phyloP scores from a whole-genome alignment of 345 rosid genomes.

The Excoecaria cochinchinensis region DNA sequence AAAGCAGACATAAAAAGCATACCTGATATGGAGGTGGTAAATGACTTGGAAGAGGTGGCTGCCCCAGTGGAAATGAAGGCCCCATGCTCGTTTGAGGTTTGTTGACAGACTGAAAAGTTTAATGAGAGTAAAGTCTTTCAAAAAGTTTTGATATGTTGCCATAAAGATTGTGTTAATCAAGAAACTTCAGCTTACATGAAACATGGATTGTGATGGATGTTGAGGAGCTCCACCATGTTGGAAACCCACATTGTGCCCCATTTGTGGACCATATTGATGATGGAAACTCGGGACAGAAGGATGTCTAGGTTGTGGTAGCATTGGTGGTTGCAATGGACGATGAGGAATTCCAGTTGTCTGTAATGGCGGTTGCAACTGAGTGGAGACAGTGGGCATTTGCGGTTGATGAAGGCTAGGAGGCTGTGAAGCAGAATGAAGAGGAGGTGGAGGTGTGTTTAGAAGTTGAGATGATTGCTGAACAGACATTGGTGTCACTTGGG shows the following conservation, averaged over 20 bases:
- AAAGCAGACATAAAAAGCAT: constrained; percentile 11
- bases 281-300: constrained; percentile 49
- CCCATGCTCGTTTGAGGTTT: constrained; percentile 55
- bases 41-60: constrained; percentile 58
- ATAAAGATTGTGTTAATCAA: not conserved
- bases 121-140: constrained; percentile 22
- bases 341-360: constrained; percentile 55
- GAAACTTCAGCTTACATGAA: constrained; percentile 60
- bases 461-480: constrained; percentile 61
- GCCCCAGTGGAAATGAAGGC: constrained; percentile 68
- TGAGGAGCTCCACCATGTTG: constrained; percentile 71
- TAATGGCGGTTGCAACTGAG: constrained; percentile 68
- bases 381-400: constrained; percentile 51
- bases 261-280: constrained; percentile 63
- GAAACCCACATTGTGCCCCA: constrained; percentile 65
- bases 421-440: constrained; percentile 65
- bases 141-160: constrained; percentile 5
- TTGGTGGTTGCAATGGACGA: constrained; percentile 58
- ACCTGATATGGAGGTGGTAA: constrained; percentile 63
- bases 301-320: constrained; percentile 56
- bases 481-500: constrained; percentile 44
- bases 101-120: constrained; percentile 50
- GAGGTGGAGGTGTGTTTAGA: constrained; percentile 43
- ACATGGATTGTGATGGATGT: constrained; percentile 66
- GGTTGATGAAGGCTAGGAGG: constrained; percentile 54